Percentiles rank a stretch among this genome's conserved stretches.
Conservation (phyloP, 2,329 filamentous ascomycete genomes). For the Xylariaceae sp. region DNA sequence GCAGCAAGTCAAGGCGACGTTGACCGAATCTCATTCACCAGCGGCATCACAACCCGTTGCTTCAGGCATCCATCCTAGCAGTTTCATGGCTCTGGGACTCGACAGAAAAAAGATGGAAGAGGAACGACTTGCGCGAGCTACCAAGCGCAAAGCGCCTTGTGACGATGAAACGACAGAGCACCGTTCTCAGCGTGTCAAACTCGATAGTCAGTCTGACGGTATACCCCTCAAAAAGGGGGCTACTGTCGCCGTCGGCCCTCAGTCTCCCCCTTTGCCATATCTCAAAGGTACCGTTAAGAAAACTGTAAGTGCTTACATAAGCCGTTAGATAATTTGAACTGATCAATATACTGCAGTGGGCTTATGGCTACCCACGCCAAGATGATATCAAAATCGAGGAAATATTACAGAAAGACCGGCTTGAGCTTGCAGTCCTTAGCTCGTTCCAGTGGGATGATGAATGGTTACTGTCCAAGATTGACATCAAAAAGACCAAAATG, state of each 20-base stretch:
- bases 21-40: constrained; percentile 6
- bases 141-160: constrained; percentile 60
- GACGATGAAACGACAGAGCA: constrained; percentile 26
- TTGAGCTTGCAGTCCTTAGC: constrained; percentile 82
- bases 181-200: constrained; percentile 30
- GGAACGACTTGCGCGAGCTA: constrained; percentile 75
- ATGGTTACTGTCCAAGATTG: constrained; percentile 78
- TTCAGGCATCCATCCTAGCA: background rate
- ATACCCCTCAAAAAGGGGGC: background rate
- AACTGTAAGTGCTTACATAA: constrained; percentile 53
- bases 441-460: constrained; percentile 86
- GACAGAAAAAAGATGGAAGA: constrained; percentile 86
- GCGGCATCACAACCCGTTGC: background rate
- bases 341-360: constrained; percentile 55
- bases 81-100: constrained; percentile 56
- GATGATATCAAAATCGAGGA: constrained; percentile 83
- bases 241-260: background rate
- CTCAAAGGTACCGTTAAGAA: constrained; percentile 75
- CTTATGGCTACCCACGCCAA: constrained; percentile 64
- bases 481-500: constrained; percentile 66
- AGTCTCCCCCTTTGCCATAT: constrained; percentile 47
- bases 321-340: background rate
- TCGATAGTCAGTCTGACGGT: constrained; percentile 13
- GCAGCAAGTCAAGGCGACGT: constrained; percentile 4
- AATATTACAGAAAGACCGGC: constrained; percentile 73